phyloP scores from a whole-genome alignment of 1,139 yeast species.

The Protomyces arabidopsidicola region DNA sequence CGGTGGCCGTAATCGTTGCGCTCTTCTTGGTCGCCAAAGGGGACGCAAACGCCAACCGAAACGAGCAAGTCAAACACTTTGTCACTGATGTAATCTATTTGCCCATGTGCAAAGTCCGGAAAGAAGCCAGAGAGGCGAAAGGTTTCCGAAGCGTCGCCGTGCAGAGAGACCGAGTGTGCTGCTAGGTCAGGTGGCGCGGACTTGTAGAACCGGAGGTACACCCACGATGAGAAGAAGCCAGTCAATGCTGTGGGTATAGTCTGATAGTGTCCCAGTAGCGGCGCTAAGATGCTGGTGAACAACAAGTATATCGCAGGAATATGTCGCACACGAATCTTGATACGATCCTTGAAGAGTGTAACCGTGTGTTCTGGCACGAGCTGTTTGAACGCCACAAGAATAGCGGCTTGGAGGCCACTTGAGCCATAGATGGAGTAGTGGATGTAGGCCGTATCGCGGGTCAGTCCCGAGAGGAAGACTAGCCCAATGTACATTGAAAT shows the following conservation, averaged over 20 bases:
- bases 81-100: constrained; percentile 53
- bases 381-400: constrained; percentile 81
- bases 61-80: constrained; percentile 51
- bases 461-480: constrained; percentile 40
- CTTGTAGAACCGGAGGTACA: constrained; percentile 72
- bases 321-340: constrained; percentile 63
- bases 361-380: constrained; percentile 83
- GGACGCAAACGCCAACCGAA: constrained; percentile 53
- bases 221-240: constrained; percentile 68
- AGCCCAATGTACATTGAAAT: constrained; percentile 47
- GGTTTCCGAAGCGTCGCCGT: constrained; percentile 86
- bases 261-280: constrained; percentile 31
- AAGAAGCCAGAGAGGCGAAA: constrained; percentile 72
- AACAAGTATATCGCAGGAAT: constrained; percentile 60
- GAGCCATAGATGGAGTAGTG: constrained; percentile 59
- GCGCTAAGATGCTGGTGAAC: constrained; percentile 42
- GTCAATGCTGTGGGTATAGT: constrained; percentile 56
- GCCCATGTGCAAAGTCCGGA: constrained; percentile 34
- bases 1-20: constrained; percentile 31
- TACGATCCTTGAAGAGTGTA: constrained; percentile 56
- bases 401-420: constrained; percentile 64
- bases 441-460: constrained; percentile 26
- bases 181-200: constrained; percentile 41
- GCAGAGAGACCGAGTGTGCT: constrained; percentile 36
- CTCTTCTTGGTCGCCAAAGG: constrained; percentile 57